phyloP scores from a whole-genome alignment of 106 monocot species.

The Dioscorea dumetorum region DNA sequence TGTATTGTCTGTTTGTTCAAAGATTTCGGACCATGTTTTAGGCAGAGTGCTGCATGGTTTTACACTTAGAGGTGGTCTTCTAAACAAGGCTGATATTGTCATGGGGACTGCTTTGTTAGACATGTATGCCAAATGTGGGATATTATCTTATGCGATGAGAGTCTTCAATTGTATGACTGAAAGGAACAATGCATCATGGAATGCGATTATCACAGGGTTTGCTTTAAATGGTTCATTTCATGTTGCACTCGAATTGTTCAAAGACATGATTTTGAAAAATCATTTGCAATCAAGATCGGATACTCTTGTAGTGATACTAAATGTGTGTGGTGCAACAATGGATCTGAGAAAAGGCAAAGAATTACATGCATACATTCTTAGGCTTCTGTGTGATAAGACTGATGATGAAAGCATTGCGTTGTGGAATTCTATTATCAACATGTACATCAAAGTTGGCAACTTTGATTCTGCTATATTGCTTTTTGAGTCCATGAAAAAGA shows the following conservation, averaged over 20 bases:
- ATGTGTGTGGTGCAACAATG: constrained; percentile 21
- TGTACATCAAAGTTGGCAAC: constrained; percentile 35
- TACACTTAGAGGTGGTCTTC: constrained; percentile 16
- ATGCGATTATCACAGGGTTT: constrained; percentile 19
- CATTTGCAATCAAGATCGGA: constrained; percentile 17
- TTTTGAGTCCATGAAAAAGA: constrained; percentile 19
- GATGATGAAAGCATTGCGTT: constrained; percentile 13
- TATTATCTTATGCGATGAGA: constrained; percentile 15
- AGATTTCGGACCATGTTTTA: constrained; percentile 3
- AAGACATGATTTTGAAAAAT: constrained; percentile 14
- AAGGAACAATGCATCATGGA: constrained; percentile 40
- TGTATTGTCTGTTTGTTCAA: constrained; percentile 23
- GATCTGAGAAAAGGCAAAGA: constrained; percentile 35
- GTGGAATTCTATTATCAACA: constrained; percentile 32
- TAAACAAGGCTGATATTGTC: constrained; percentile 18
- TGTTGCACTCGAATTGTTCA: constrained; percentile 24
- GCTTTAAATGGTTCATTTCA: constrained; percentile 11
- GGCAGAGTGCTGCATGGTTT: constrained; percentile 27
- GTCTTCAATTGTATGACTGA: constrained; percentile 24
- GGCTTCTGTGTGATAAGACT: background rate
- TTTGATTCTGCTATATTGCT: constrained; percentile 16
- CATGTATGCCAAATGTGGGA: constrained; percentile 38
- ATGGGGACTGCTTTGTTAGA: constrained; percentile 28
- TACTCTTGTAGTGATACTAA: constrained; percentile 14
- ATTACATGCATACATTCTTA: constrained; percentile 30